Evolutionary conservation across 202 grass and related monocot species (phyloP).

Genomic region (Elaeis oleifera): DNA sequence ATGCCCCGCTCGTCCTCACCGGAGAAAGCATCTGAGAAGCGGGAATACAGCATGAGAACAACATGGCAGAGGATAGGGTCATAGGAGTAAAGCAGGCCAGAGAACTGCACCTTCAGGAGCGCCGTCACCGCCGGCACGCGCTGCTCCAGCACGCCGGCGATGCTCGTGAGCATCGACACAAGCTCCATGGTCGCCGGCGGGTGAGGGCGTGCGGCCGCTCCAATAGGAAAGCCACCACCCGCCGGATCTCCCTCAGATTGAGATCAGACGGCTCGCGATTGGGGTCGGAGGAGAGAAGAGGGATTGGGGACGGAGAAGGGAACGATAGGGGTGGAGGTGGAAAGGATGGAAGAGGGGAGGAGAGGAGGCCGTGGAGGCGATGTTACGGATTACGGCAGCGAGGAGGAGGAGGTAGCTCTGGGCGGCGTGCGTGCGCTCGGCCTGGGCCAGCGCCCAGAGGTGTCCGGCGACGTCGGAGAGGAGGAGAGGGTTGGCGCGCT

Average conservation of each 20-base stretch:
- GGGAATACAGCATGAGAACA: conserved; percentile 51
- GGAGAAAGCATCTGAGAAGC: conserved; percentile 58
- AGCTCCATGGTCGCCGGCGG: conserved; percentile 60
- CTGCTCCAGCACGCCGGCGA: conserved; percentile 43
- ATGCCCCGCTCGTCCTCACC: conserved; percentile 51
- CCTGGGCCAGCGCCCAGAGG: conserved; percentile 61
- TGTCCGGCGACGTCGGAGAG: conserved; percentile 57
- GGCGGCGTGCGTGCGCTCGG: conserved; percentile 73
- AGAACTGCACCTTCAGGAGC: conserved; percentile 85
- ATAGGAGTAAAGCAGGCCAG: conserved; percentile 56
- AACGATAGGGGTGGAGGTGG: conserved; percentile 51
- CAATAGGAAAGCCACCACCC: conserved; percentile 65
- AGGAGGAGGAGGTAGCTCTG: conserved; percentile 89
- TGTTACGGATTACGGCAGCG: conserved; percentile 52
- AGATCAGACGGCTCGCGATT: conserved; percentile 39
- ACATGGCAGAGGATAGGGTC: conserved; percentile 63
- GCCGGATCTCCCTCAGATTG: conserved; percentile 71
- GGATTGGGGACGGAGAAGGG: conserved; percentile 42
- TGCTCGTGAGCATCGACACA: conserved; percentile 43
- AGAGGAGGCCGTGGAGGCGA: conserved; percentile 50
- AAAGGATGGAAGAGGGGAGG: conserved; percentile 50
- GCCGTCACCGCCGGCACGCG: conserved; percentile 58
- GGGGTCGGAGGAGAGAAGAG: conserved; percentile 25
- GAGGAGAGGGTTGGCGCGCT: conserved; percentile 54
- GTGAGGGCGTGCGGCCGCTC: conserved; percentile 75